Percentiles rank a stretch among this genome's conserved stretches.
Conservation (phyloP, 306 rosid genomes). For the Lagenaria siceraria region DNA sequence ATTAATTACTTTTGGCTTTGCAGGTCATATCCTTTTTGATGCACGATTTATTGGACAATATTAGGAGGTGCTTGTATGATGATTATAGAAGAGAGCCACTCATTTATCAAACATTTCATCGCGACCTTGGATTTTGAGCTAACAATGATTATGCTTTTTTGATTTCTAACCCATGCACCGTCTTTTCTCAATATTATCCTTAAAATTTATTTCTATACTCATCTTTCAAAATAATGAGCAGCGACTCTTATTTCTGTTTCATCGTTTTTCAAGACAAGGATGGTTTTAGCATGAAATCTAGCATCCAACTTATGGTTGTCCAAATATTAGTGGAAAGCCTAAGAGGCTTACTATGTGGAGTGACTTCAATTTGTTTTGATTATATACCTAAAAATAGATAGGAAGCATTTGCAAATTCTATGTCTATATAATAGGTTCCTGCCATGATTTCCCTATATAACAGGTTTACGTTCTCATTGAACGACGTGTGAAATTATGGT, state of each 20-base stretch:
- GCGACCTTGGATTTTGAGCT: not conserved
- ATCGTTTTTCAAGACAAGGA: not conserved
- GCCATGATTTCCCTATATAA: not conserved
- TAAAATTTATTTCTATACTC: not conserved
- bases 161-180: not conserved
- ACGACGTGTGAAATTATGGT: not conserved
- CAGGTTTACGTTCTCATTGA: not conserved
- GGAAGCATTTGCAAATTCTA: not conserved
- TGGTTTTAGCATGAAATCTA: not conserved
- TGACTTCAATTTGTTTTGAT: not conserved
- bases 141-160: not conserved
- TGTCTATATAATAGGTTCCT: not conserved
- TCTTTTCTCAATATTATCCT: not conserved
- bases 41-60: not conserved
- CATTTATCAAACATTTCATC: not conserved
- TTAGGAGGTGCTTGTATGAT: conserved; percentile 1
- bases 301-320: not conserved
- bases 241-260: not conserved
- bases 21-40: conserved; percentile 1
- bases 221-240: not conserved
- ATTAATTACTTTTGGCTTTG: not conserved
- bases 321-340: not conserved
- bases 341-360: not conserved
- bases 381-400: not conserved
- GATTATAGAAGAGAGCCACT: not conserved